Evolutionary conservation across 1,284 basidiomycete genomes (phyloP).

Genomic region (Pascua guehoae): DNA sequence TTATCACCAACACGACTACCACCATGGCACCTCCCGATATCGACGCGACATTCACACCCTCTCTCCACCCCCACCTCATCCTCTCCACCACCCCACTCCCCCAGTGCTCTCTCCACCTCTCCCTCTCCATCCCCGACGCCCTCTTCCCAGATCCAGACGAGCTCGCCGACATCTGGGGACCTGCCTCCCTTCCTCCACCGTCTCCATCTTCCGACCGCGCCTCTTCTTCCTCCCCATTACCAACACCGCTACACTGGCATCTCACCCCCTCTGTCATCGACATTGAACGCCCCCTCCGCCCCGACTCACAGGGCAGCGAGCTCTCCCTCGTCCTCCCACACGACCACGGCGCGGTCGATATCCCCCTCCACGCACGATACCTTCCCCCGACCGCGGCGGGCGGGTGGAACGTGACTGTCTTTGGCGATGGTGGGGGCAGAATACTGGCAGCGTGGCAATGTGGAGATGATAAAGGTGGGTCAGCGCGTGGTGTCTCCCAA

Average conservation of each 20-base stretch:
- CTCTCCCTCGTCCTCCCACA: not conserved
- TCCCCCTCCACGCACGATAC: conserved; percentile 43
- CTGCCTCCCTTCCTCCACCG: not conserved
- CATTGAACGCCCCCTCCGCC: conserved; percentile 29
- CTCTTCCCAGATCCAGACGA: conserved; percentile 36
- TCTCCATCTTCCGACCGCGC: not conserved
- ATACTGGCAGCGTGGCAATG: not conserved
- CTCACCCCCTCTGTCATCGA: conserved; percentile 23
- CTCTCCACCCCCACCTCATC: conserved; percentile 11
- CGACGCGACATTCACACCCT: conserved; percentile 2
- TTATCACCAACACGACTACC: not conserved
- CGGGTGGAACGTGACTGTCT: not conserved
- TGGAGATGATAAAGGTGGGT: not conserved
- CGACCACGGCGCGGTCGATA: conserved; percentile 7
- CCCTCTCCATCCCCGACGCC: conserved; percentile 31
- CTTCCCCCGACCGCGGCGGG: conserved; percentile 17
- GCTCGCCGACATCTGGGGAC: conserved; percentile 19
- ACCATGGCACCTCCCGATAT: not conserved
- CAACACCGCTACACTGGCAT: conserved; percentile 9
- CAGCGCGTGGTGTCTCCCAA: not conserved
- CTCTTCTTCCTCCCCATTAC: not conserved
- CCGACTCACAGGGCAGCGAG: not conserved
- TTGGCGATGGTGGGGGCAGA: not conserved
- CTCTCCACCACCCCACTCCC: not conserved
- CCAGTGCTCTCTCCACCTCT: conserved; percentile 12